Evolutionary conservation across 345 rosid species (phyloP), one percentile per base, ranked within the genome.

Genomic region (Brassica juncea): DNA sequence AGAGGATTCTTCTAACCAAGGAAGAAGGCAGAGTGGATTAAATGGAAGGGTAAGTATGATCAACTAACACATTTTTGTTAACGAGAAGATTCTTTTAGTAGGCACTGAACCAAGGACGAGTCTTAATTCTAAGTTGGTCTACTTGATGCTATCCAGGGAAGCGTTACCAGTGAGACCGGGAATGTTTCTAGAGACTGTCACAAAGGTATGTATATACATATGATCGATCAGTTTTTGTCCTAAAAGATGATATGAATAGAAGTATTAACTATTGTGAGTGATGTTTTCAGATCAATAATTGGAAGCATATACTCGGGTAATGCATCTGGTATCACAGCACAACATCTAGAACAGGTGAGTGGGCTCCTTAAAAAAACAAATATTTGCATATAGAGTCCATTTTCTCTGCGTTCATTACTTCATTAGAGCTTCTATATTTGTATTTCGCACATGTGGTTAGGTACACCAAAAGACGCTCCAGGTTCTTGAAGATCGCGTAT

Each of bases 161-260:
- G 91, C 52, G 79, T 88, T 85, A 77, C 99, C 97, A 54, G 98
- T 92, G 65, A 93, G 96, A 35, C 96, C 96, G 25, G 97, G 99
- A 83, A 94, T 94, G 94, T 92, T 92, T 86, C 89, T 94, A 62
- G 97, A 94, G 84, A 92, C 97, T 32, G 94, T 94, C 67, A 85
- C 99, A 65, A 94, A 92, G 97, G 99, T 94, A 81, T 25, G 6
- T 76, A 23, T 23, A 23, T 23, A 23, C 25, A 23, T 23, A 23
- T 23, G 25, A 23, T 23, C 25, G 25, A 23, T 23, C 25, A 23
- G 2, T 19, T 60, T 60, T 35, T 30, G 58, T 3, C 61, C 44
- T 4, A 15, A 73, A 66, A 63, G 7, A 58, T 70, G 73, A 42
- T 73, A 55, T 4, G 0, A 47, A 28, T 28, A 16, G 21, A n/a